Conservation (phyloP, 495 filamentous ascomycete species). For the Aspergillus conjunctus region DNA sequence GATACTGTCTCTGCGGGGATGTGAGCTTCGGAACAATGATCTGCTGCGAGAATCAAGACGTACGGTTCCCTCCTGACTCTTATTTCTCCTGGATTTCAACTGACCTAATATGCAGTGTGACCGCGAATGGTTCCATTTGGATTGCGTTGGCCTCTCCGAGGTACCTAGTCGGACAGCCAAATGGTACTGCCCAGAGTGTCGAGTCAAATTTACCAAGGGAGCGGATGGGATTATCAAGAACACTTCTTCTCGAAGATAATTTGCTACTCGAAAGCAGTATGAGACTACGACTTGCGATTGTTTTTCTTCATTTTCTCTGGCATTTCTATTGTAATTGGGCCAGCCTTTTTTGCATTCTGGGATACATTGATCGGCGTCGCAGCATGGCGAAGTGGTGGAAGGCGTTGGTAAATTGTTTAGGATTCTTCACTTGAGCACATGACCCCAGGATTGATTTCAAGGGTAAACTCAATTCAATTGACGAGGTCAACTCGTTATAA, state of each 20-base stretch:
- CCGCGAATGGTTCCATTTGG: constrained; percentile 91
- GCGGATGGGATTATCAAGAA: constrained; percentile 44
- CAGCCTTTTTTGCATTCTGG: not conserved
- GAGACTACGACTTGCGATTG: constrained; percentile 36
- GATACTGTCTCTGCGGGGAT: constrained; percentile 88
- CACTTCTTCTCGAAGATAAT: constrained; percentile 37
- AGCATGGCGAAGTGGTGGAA: constrained; percentile 20
- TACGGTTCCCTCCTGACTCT: constrained; percentile 51
- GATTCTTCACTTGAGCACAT: not conserved
- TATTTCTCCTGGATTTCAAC: constrained; percentile 22
- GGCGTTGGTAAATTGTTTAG: constrained; percentile 2
- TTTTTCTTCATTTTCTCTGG: constrained; percentile 7
- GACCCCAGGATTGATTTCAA: not conserved
- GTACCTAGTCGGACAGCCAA: constrained; percentile 77
- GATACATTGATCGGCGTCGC: constrained; percentile 7
- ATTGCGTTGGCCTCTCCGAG: constrained; percentile 77
- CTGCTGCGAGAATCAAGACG: constrained; percentile 86
- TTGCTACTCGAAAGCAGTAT: constrained; percentile 23
- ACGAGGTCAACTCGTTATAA: no score
- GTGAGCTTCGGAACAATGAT: constrained; percentile 97
- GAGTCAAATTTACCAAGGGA: constrained; percentile 62
- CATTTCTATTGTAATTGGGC: not conserved
- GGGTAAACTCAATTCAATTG: not conserved
- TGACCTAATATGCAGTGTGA: constrained; percentile 52
- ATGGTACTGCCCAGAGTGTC: constrained; percentile 94